Evolutionary conservation across 768 basidiomycete species (phyloP).

Genomic region (Pleurotus ostreatus): DNA sequence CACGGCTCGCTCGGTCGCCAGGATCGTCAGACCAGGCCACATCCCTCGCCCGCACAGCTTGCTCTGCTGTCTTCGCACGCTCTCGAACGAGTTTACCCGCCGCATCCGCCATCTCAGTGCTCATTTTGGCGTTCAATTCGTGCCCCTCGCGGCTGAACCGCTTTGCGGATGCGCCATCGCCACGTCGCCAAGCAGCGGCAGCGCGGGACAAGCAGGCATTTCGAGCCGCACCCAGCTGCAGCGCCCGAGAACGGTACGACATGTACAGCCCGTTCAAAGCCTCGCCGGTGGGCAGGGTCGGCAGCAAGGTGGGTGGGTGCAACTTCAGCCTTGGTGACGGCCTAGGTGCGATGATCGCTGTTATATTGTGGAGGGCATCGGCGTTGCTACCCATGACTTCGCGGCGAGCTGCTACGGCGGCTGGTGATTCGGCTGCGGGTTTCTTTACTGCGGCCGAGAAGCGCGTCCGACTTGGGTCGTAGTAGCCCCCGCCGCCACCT

Average conservation of each 20-base stretch:
- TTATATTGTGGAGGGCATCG: slow-evolving; percentile 60
- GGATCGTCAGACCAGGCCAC: slow-evolving; percentile 80
- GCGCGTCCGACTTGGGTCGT: slow-evolving; percentile 84
- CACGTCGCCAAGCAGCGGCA: slow-evolving; percentile 93
- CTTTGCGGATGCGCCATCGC: slow-evolving; percentile 95
- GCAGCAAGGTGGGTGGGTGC: slow-evolving; percentile 77
- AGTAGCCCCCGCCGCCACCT: slow-evolving; percentile 44
- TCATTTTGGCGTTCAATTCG: slow-evolving; percentile 90
- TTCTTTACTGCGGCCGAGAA: slow-evolving; percentile 92
- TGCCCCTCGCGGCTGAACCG: slow-evolving; percentile 92
- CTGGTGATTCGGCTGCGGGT: slow-evolving; percentile 25
- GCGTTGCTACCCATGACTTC: slow-evolving; percentile 57
- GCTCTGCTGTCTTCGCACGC: slow-evolving; percentile 69
- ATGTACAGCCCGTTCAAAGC: slow-evolving; percentile 80
- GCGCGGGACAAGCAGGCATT: slow-evolving; percentile 94
- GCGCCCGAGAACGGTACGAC: slow-evolving; percentile 79
- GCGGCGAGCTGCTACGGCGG: slow-evolving; percentile 43
- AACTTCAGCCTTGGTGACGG: slow-evolving; percentile 85
- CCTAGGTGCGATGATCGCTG: slow-evolving; percentile 71
- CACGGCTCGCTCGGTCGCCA: slow-evolving; percentile 69
- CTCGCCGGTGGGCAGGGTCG: slow-evolving; percentile 86
- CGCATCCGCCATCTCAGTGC: slow-evolving; percentile 77
- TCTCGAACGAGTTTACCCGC: slow-evolving; percentile 85
- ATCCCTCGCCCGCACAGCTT: slow-evolving; percentile 70
- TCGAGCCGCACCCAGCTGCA: slow-evolving; percentile 89